A percentile compares a stretch with the other conserved stretches of the same genome.
These are phyloP conservation scores for Carex myosuroides DNA, from an alignment of 176 grass and related monocot genomes.

Conservation along the genomic window DNA sequence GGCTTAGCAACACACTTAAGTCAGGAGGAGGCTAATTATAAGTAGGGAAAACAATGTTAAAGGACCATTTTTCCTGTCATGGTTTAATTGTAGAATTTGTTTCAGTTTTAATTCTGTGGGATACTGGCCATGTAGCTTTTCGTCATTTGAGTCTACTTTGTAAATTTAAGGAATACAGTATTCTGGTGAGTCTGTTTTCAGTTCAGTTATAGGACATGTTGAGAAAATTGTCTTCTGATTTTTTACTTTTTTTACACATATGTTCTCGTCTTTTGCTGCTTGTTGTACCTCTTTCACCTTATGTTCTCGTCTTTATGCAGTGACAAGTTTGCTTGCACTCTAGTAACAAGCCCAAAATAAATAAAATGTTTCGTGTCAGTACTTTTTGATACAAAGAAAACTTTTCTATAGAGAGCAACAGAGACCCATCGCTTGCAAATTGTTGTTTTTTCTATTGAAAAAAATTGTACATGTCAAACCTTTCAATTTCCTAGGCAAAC, in stretches of 20 bases:
- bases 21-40: slow-evolving; percentile 68
- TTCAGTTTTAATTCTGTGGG: slow-evolving; percentile 1
- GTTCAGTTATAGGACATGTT: slow-evolving; percentile 22
- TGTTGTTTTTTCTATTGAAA: background rate
- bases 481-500: background rate
- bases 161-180: slow-evolving; percentile 16
- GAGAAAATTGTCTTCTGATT: slow-evolving; percentile 15
- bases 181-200: slow-evolving; percentile 16
- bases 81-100: slow-evolving; percentile 23
- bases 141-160: slow-evolving; percentile 4
- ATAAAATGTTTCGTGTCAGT: background rate
- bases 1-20: slow-evolving; percentile 93
- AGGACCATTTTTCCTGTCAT: slow-evolving; percentile 2
- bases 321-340: background rate
- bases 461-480: background rate
- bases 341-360: background rate
- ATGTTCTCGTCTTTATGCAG: background rate
- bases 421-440: too few species aligned
- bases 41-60: background rate
- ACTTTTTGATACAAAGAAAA: background rate
- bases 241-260: background rate
- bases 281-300: background rate
- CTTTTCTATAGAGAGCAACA: background rate
- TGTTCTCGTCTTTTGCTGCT: background rate
- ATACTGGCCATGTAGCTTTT: slow-evolving; percentile 7